Evolutionary conservation across 331 rosid genomes (phyloP), one percentile per base, ranked within the genome.

Genomic region (Malus hybrid): DNA sequence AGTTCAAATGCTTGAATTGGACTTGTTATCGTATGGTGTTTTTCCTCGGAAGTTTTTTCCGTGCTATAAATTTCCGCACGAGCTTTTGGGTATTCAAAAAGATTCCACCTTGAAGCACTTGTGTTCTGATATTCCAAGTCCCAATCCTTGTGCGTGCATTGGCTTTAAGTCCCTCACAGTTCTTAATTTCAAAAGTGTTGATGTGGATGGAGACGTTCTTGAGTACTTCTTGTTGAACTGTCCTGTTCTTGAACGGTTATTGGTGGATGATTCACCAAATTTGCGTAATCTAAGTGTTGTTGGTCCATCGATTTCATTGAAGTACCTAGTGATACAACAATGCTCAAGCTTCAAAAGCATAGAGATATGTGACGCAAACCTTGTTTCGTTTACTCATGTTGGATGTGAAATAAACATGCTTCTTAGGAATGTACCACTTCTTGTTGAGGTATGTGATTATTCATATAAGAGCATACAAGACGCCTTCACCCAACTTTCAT

Each of bases 241-340:
- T 22, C 34, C 73, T 9, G 64, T 65, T 52, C 79, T 75, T 75
- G 73, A 75, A 65, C 71, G 64, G 16, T 33, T 75, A 32, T 15
- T 12, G 16, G 24, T 65, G 9, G 13, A 6, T 65, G 28, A 65
- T 32, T 48, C 71, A 18, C 5, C 16, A 7, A 48, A 6, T 36
- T 65, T 75, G 33, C 22, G 29, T n/a, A 32, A 16, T 52, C 71
- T 75, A 14, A 65, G 65, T 65, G 72, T 75, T 65, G 54, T 22
- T 13, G 65, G 79, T 33, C 72, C 64, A n/a, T 75, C 73, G 1
- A 33, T 75, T 50, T 20, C 71, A 50, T 65, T 75, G 72, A 75
- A 65, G 65, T 34, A 65, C 65, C 33, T 75, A 22, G 65, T 18
- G 4, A 52, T 75, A 48, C 27, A 33, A 33, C 32, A 36, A 29